Conservation (phyloP, 768 basidiomycete genomes). For the Russula ochroleuca region DNA sequence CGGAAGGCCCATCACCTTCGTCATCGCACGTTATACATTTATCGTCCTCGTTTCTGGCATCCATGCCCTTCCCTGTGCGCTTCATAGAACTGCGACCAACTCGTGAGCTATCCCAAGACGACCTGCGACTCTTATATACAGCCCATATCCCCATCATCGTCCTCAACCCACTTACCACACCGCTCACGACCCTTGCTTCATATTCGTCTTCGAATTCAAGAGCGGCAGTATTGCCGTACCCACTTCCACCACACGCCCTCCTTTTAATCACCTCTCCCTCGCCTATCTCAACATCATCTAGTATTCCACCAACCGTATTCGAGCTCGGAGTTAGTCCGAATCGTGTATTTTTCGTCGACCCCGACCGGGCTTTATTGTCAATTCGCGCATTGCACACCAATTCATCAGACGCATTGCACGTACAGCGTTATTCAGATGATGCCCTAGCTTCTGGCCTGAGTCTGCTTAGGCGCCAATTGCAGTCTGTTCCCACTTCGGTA, state of each 20-base stretch:
- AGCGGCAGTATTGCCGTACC: constrained; percentile 27
- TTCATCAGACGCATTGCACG: constrained; percentile 43
- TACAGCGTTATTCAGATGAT: constrained; percentile 63
- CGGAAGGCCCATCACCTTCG: not conserved
- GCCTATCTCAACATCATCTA: constrained; percentile 23
- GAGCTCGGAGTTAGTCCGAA: constrained; percentile 18
- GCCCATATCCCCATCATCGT: constrained; percentile 65
- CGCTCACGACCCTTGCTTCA: constrained; percentile 39
- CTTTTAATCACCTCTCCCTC: constrained; percentile 32
- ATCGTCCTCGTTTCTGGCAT: constrained; percentile 23
- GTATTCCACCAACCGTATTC: constrained; percentile 32
- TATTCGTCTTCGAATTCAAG: constrained; percentile 11
- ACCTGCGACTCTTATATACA: constrained; percentile 29
- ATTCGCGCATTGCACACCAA: constrained; percentile 46
- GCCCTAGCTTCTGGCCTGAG: constrained; percentile 49
- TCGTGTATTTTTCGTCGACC: constrained; percentile 51
- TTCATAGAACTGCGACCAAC: constrained; percentile 30
- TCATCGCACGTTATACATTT: constrained; percentile 1
- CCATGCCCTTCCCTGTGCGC: constrained; percentile 25
- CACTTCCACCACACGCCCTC: constrained; percentile 33
- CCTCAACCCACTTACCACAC: constrained; percentile 54
- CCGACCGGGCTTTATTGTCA: constrained; percentile 53
- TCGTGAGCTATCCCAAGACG: constrained; percentile 13
- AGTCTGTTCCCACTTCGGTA: constrained; percentile 1
- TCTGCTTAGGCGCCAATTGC: constrained; percentile 13